These are phyloP conservation scores for Xylaria multiplex DNA, from an alignment of 2,329 filamentous ascomycete species.

Conservation along the genomic window DNA sequence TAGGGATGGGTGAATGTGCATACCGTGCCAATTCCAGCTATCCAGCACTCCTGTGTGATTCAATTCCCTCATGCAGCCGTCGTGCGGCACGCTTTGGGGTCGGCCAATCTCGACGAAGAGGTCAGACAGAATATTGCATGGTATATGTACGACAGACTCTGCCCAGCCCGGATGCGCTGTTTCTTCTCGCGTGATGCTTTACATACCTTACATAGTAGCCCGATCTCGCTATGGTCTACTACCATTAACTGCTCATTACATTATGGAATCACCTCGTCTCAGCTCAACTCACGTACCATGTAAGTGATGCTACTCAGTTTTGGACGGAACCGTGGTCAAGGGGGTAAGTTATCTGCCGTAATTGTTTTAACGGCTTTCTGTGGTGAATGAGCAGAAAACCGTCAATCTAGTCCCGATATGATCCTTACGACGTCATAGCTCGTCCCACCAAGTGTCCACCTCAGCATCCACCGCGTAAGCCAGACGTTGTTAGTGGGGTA, in stretches of 20 bases:
- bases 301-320: no score
- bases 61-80: slow-evolving; percentile 36
- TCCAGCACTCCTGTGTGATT: slow-evolving; percentile 26
- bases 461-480: neutral
- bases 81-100: slow-evolving; percentile 20
- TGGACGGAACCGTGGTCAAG: no score
- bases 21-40: slow-evolving; percentile 7
- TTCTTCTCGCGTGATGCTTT: slow-evolving; percentile 17
- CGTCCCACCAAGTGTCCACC: neutral
- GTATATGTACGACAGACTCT: slow-evolving; percentile 15
- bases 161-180: slow-evolving; percentile 24
- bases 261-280: no score
- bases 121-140: slow-evolving; percentile 23
- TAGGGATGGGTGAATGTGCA: neutral
- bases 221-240: slow-evolving; percentile 14
- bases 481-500: slow-evolving; percentile 7
- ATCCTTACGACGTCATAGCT: slow-evolving; percentile 10
- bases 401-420: neutral
- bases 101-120: slow-evolving; percentile 21
- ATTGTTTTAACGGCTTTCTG: no score
- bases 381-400: no score
- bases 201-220: neutral
- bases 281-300: neutral
- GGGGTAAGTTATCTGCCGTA: no score
- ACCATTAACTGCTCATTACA: neutral